Evolutionary conservation across 129 eudicot species (phyloP).

Genomic region (Artemisia tridentata): DNA sequence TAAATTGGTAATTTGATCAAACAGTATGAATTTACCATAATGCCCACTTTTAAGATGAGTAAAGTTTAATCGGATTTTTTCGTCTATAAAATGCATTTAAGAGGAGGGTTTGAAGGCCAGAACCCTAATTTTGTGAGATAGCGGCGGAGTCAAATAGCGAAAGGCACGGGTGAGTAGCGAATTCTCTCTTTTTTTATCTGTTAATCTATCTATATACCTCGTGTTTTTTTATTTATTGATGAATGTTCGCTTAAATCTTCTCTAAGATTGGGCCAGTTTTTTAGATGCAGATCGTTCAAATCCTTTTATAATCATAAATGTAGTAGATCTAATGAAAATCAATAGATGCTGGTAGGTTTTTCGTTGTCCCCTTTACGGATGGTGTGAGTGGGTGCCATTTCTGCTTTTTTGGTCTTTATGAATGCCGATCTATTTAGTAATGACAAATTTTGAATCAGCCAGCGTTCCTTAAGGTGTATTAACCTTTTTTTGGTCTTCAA

Average conservation of each 20-base stretch:
- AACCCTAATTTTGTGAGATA: constrained; percentile 23
- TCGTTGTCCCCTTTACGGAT: not conserved
- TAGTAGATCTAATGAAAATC: constrained; percentile 1
- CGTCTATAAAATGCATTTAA: constrained; percentile 31
- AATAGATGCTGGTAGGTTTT: constrained; percentile 9
- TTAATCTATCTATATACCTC: constrained; percentile 10
- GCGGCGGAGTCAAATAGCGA: constrained; percentile 21
- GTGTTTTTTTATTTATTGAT: constrained; percentile 14
- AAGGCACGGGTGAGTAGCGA: constrained; percentile 21
- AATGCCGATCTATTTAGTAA: not conserved
- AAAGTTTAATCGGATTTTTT: not conserved
- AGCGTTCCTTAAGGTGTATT: constrained; percentile 11
- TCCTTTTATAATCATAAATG: constrained; percentile 15
- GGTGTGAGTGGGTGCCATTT: not conserved
- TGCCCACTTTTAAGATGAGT: constrained; percentile 12
- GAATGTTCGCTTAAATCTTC: not conserved
- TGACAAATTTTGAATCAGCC: constrained; percentile 13
- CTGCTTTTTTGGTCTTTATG: constrained; percentile 11
- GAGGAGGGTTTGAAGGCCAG: not conserved
- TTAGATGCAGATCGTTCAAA: constrained; percentile 10
- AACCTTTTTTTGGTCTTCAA: constrained; percentile 8
- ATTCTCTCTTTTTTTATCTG: constrained; percentile 23
- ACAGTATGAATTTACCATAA: constrained; percentile 25
- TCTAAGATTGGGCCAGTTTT: constrained; percentile 12
- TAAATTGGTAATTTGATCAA: not conserved